A percentile compares a stretch with the other conserved stretches of the same genome.
Conservation (phyloP, 306 rosid genomes). For the Malus sylvestris region DNA sequence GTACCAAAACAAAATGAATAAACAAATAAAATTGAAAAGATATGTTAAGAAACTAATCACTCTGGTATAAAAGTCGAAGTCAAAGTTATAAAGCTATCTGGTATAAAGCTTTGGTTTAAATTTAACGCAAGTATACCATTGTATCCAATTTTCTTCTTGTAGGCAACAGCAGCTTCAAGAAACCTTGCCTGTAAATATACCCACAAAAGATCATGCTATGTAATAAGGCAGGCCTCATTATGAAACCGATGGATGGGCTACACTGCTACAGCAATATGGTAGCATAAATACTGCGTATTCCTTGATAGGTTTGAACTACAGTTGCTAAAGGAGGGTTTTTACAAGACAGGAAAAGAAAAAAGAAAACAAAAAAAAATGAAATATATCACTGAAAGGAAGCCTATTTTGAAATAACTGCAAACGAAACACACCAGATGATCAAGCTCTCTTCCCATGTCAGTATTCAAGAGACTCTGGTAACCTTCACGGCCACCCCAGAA, state of each 20-base stretch:
- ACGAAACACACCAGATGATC: conserved; percentile 65
- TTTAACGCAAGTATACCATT: conserved; percentile 43
- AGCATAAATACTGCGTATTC: background rate
- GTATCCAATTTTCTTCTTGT: conserved; percentile 94
- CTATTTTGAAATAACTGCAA: background rate
- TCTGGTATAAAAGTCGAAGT: background rate
- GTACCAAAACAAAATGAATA: background rate
- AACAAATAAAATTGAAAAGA: background rate
- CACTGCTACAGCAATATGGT: background rate
- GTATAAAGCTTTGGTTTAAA: conserved; percentile 1
- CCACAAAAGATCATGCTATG: conserved; percentile 9
- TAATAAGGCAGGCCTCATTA: background rate
- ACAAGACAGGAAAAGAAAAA: background rate
- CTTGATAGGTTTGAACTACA: background rate
- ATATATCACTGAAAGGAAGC: background rate
- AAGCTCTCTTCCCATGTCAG: conserved; percentile 94
- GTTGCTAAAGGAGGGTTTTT: background rate
- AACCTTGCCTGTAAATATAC: conserved; percentile 64
- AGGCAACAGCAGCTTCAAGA: conserved; percentile 71
- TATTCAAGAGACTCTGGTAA: conserved; percentile 85
- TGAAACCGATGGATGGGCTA: background rate
- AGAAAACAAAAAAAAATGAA: background rate
- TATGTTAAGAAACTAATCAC: background rate
- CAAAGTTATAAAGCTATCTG: background rate
- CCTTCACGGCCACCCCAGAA: conserved; percentile 99